Conservation (phyloP, 1,139 yeast species). For the Barnettozyma hawaiiensis region DNA sequence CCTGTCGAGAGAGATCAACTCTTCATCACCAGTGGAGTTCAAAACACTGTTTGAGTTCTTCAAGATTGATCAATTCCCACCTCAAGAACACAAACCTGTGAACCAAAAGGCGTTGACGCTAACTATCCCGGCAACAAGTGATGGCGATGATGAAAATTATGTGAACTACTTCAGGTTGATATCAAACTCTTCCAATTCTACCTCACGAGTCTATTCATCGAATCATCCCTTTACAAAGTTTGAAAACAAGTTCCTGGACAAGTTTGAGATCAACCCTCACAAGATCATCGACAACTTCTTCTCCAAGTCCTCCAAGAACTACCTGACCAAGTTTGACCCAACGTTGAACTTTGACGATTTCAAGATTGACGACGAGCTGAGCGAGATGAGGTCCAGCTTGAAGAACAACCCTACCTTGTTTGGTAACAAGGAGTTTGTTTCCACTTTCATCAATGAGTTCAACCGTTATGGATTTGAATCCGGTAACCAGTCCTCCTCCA, state of each 20-base stretch:
- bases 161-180: slow-evolving; percentile 28
- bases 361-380: slow-evolving; percentile 21
- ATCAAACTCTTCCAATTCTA: slow-evolving; percentile 30
- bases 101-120: slow-evolving; percentile 30
- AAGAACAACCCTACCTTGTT: slow-evolving; percentile 23
- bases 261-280: slow-evolving; percentile 30
- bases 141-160: slow-evolving; percentile 14
- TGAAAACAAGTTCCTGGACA: slow-evolving; percentile 30
- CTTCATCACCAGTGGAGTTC: slow-evolving; percentile 21
- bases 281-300: slow-evolving; percentile 29
- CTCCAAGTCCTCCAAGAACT: slow-evolving; percentile 31
- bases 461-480: slow-evolving; percentile 30
- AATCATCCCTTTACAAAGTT: slow-evolving; percentile 30
- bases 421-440: slow-evolving; percentile 26
- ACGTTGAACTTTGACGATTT: slow-evolving; percentile 27
- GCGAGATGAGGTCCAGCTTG: slow-evolving; percentile 23
- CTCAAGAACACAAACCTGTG: slow-evolving; percentile 27
- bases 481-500: slow-evolving; percentile 14
- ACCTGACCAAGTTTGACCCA: slow-evolving; percentile 29
- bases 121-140: slow-evolving; percentile 30
- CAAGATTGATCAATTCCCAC: slow-evolving; percentile 29
- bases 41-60: slow-evolving; percentile 28
- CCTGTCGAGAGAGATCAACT: slow-evolving; percentile 27
- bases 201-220: slow-evolving; percentile 32
- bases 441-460: slow-evolving; percentile 31